A percentile compares a stretch with the other conserved stretches of the same genome.
These are phyloP conservation scores for Diaporthe sp. DNA, from an alignment of 2,329 filamentous ascomycete species.

Conservation along the genomic window DNA sequence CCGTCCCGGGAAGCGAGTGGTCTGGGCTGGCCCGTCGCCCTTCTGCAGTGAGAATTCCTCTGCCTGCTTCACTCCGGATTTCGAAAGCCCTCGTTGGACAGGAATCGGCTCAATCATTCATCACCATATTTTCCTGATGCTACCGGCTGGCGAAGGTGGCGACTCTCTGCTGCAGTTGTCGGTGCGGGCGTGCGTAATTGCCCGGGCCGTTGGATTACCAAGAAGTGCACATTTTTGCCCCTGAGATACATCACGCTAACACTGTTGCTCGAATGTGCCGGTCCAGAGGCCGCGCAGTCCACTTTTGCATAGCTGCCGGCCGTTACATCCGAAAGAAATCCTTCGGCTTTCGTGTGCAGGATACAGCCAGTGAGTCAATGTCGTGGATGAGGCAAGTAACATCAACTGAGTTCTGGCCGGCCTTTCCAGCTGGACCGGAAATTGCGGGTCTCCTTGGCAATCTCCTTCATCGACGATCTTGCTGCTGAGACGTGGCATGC, in stretches of 20 bases:
- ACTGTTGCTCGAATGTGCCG: background rate
- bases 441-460: background rate
- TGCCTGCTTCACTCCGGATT: background rate
- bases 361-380: background rate
- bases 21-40: background rate
- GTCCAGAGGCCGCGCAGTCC: background rate
- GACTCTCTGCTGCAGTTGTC: background rate
- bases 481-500: too few species aligned
- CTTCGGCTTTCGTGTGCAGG: too few species aligned
- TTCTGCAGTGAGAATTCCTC: too few species aligned
- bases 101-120: background rate
- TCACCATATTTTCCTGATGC: background rate
- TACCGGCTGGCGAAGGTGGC: background rate
- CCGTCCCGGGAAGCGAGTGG: background rate
- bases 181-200: background rate
- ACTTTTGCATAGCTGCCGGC: background rate
- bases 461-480: background rate
- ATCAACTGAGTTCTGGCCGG: background rate
- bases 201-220: background rate
- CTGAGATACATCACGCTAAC: background rate
- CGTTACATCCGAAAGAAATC: background rate
- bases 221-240: conserved; percentile 6
- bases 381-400: background rate
- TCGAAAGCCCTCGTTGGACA: background rate
- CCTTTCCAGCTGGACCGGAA: background rate